Percentiles rank a stretch among this genome's conserved stretches.
Evolutionary conservation across 78 protist species (phyloP).

Genomic region (Capsaspora owczarzaki): DNA sequence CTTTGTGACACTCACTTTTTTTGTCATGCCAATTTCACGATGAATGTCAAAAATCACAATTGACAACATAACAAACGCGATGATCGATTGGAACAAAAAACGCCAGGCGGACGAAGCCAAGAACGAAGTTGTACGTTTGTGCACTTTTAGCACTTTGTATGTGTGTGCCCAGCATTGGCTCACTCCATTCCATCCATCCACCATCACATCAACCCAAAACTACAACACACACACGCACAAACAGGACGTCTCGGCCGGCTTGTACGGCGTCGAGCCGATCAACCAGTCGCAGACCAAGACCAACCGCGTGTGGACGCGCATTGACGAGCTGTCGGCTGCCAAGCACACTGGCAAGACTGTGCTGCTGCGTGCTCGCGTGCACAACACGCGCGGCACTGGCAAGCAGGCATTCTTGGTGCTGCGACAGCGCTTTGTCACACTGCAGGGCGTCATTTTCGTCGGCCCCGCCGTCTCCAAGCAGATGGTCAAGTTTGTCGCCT

Average conservation of each 20-base stretch:
- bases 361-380: constrained; percentile 10
- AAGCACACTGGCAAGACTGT: constrained; percentile 9
- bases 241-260: not conserved
- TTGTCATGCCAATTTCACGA: not conserved
- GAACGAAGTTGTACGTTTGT: not conserved
- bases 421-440: constrained; percentile 55
- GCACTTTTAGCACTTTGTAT: too few relatives aligned
- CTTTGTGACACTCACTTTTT: too few relatives aligned
- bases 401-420: constrained; percentile 62
- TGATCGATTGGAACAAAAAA: not conserved
- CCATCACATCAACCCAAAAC: not conserved
- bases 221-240: not conserved
- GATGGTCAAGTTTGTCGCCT: constrained; percentile 52
- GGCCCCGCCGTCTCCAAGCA: constrained; percentile 20
- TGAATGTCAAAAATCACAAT: not conserved
- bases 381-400: constrained; percentile 4
- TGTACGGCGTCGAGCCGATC: not conserved
- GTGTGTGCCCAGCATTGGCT: too few relatives aligned
- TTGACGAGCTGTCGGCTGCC: not conserved
- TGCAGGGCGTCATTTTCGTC: constrained; percentile 64
- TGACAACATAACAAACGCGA: not conserved
- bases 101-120: not conserved
- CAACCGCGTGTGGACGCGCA: not conserved
- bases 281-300: not conserved
- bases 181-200: not conserved